Conservation (phyloP, 2,329 filamentous ascomycete genomes). For the Alternaria angustiovoidea region DNA sequence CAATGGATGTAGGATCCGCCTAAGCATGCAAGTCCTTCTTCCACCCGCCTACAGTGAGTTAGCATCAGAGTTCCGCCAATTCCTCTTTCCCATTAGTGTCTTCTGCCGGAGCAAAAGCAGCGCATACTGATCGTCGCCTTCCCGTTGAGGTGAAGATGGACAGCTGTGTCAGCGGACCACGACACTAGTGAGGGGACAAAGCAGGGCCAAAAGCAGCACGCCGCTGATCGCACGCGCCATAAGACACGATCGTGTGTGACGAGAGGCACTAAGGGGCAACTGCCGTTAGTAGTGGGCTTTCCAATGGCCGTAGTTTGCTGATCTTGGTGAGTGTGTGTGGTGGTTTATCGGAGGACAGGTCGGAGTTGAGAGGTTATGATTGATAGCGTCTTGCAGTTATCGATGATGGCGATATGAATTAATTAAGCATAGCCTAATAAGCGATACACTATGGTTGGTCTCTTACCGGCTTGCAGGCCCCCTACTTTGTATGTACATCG, state of each 20-base stretch:
- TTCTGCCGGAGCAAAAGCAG: background rate
- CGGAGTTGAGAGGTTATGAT: background rate
- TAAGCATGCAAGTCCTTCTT: background rate
- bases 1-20: background rate
- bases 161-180: conserved; percentile 5
- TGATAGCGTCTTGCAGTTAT: background rate
- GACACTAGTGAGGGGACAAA: background rate
- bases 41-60: background rate
- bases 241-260: background rate
- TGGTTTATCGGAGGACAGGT: background rate
- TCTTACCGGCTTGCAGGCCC: background rate
- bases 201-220: conserved; percentile 6
- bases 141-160: conserved; percentile 6
- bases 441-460: background rate
- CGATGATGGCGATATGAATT: conserved; percentile 1
- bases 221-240: conserved; percentile 4
- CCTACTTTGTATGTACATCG: background rate
- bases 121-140: conserved; percentile 8
- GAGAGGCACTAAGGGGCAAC: background rate
- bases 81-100: background rate
- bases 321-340: conserved; percentile 4
- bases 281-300: conserved; percentile 1
- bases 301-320: background rate
- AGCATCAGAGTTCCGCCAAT: background rate
- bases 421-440: background rate